phyloP scores from a whole-genome alignment of 495 filamentous ascomycete genomes.

The Aspergillus avenaceus region DNA sequence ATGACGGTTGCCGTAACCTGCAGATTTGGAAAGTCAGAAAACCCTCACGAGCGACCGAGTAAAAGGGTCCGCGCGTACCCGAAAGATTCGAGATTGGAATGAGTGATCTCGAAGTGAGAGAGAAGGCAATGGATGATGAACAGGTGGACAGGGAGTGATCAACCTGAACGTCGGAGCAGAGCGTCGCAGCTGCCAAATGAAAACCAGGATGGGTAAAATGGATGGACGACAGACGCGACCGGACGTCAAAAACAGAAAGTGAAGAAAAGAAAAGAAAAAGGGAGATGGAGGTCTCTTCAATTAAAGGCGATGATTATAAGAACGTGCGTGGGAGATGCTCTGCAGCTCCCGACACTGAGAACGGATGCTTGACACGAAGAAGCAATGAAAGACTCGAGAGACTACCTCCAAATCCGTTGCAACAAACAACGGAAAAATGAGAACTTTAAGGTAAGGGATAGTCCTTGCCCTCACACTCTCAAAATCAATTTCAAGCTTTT shows the following conservation, averaged over 20 bases:
- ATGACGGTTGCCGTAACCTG: slow-evolving; percentile 16
- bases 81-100: slow-evolving; percentile 7
- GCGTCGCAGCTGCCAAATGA: slow-evolving; percentile 4
- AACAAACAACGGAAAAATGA: neutral
- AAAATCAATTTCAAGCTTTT: too few species aligned
- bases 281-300: slow-evolving; percentile 8
- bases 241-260: slow-evolving; percentile 10
- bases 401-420: slow-evolving; percentile 1
- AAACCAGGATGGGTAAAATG: neutral
- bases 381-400: slow-evolving; percentile 11
- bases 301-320: slow-evolving; percentile 19
- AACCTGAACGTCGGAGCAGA: slow-evolving; percentile 10
- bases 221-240: slow-evolving; percentile 19
- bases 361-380: slow-evolving; percentile 24
- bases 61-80: slow-evolving; percentile 11
- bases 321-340: slow-evolving; percentile 36
- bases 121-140: slow-evolving; percentile 14
- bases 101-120: slow-evolving; percentile 9
- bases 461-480: neutral
- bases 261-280: slow-evolving; percentile 4
- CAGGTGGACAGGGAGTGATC: slow-evolving; percentile 9
- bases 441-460: neutral
- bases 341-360: slow-evolving; percentile 37
- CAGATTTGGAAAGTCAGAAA: slow-evolving; percentile 11
- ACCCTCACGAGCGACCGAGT: neutral